These are phyloP conservation scores for Aspergillus sp. DNA, from an alignment of 2,329 filamentous ascomycete species.

Conservation along the genomic window DNA sequence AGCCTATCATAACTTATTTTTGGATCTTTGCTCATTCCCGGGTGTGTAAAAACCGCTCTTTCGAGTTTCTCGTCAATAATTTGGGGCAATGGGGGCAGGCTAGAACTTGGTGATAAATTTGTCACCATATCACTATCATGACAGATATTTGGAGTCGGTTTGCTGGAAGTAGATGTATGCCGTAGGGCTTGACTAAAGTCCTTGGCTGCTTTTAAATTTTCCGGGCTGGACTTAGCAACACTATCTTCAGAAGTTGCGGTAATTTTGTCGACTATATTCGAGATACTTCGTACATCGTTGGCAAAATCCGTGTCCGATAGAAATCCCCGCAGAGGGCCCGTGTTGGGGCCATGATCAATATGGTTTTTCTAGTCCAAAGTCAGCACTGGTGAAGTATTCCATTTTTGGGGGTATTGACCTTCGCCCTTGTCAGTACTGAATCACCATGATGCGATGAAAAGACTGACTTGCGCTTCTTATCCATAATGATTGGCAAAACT, in stretches of 20 bases:
- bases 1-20: slow-evolving; percentile 70
- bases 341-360: neutral
- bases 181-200: slow-evolving; percentile 1
- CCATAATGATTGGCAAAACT: slow-evolving; percentile 20
- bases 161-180: neutral
- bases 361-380: neutral
- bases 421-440: slow-evolving; percentile 23
- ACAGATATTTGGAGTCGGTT: neutral
- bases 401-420: neutral
- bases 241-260: neutral
- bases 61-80: slow-evolving; percentile 62
- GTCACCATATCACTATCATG: neutral
- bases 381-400: neutral
- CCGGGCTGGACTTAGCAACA: neutral
- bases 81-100: slow-evolving; percentile 51
- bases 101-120: neutral
- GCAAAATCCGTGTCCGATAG: neutral
- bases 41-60: slow-evolving; percentile 66
- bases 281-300: neutral
- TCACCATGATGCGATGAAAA: slow-evolving; percentile 3
- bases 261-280: neutral
- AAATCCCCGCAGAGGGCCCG: neutral
- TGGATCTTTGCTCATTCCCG: slow-evolving; percentile 43
- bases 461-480: slow-evolving; percentile 25
- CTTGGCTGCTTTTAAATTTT: neutral